Evolutionary conservation across 2,329 filamentous ascomycete species (phyloP), one percentile per base, ranked within the genome.

Genomic region (Arthroderma sp.): DNA sequence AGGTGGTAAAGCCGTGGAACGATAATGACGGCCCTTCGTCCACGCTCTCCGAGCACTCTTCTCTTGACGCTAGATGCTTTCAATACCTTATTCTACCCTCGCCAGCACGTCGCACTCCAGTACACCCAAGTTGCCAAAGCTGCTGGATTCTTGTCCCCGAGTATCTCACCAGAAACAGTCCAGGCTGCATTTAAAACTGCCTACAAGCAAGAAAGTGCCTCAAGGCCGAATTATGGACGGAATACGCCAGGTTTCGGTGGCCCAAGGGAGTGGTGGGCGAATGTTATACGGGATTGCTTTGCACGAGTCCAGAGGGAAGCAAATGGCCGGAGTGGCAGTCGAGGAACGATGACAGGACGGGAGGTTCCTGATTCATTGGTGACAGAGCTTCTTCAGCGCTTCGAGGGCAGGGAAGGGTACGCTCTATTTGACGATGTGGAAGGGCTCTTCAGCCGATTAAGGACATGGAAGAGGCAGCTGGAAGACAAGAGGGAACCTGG

Each of bases 21-120:
- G 23, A 44, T n/a, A 28, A 55, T 33, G 38, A 2, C 38, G 31
- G 17, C 55, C 5, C 41, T 25, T 25, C 25, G 25, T 9, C 41
- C 47, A 31, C 38, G 21, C 33, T 33, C 31, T 38, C 53, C 37
- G 31, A 39, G 52, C 8, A 59, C 59, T 21, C 56, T 76, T 25
- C 69, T 76, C 35, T 65, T 76, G 19, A 76, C 74, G 35, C 63
- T 76, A 41, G 74, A 77, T 63, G 74, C 74, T 35, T 74, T 76
- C 58, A 70, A 68, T 21, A 77, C 74, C 2, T 60, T 77, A 52
- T 76, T 76, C 62, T 62, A 71, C 54, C 74, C 74, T 0, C 69
- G 69, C 57, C 61, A 63, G 2, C 68, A 74, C 1, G 63, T 76
- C 33, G 64, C 70, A 5, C 63, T 67, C 6, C 71, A 74, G 61